A percentile compares a stretch with the other conserved stretches of the same genome.
These are phyloP conservation scores for Suillus luteus DNA, from an alignment of 768 basidiomycete species.

Conservation along the genomic window DNA sequence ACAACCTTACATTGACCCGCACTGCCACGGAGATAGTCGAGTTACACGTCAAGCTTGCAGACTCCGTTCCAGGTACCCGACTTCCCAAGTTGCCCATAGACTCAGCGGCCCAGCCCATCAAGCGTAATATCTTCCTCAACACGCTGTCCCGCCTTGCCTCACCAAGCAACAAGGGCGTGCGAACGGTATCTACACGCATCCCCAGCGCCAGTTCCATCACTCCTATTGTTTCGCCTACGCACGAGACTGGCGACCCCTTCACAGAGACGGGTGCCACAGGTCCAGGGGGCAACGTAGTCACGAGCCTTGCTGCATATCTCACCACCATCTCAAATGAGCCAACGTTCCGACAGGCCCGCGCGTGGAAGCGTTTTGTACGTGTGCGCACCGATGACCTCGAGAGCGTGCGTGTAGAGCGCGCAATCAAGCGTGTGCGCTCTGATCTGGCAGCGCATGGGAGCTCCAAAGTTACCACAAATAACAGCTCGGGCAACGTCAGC, in stretches of 20 bases:
- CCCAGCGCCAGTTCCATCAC: conserved; percentile 37
- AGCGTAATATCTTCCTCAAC: conserved; percentile 83
- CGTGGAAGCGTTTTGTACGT: conserved; percentile 85
- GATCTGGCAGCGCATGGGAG: conserved; percentile 77
- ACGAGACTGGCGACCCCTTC: conserved; percentile 67
- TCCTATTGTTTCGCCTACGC: conserved; percentile 53
- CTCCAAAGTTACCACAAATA: conserved; percentile 32
- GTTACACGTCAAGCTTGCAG: conserved; percentile 78
- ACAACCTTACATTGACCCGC: conserved; percentile 85
- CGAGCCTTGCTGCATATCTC: conserved; percentile 76
- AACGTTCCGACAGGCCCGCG: conserved; percentile 58
- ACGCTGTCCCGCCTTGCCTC: conserved; percentile 84
- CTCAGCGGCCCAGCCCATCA: conserved; percentile 48
- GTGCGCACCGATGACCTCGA: conserved; percentile 88
- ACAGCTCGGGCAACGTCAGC: conserved; percentile 35
- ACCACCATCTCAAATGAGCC: conserved; percentile 74
- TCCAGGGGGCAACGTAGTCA: conserved; percentile 52
- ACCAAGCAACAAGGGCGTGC: conserved; percentile 56
- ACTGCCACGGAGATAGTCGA: conserved; percentile 77
- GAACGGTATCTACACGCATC: conserved; percentile 39
- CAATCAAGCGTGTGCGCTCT: conserved; percentile 84
- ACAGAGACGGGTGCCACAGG: conserved; percentile 21
- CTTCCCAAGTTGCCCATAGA: conserved; percentile 68
- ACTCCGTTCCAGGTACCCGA: conserved; percentile 55
- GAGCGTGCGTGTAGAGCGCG: conserved; percentile 82